These are phyloP conservation scores for Colletotrichum truncatum DNA, from an alignment of 2,329 filamentous ascomycete species.

Conservation along the genomic window DNA sequence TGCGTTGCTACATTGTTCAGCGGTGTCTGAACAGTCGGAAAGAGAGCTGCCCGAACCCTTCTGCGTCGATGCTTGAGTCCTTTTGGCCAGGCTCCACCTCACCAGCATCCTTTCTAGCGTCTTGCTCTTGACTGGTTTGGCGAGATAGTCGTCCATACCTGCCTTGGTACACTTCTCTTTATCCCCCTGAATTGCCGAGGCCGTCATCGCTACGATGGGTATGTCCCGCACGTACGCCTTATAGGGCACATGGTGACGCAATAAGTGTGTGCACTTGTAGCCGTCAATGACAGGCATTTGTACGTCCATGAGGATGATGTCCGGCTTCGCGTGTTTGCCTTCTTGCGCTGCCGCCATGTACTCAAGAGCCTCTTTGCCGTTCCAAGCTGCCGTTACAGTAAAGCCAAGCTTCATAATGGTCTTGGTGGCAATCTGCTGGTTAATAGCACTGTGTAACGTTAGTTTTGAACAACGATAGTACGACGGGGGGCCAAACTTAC, in stretches of 20 bases:
- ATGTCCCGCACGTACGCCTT: slow-evolving; percentile 67
- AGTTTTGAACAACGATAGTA: not conserved
- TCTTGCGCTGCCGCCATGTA: slow-evolving; percentile 68
- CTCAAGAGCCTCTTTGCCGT: slow-evolving; percentile 81
- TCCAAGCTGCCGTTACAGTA: slow-evolving; percentile 76
- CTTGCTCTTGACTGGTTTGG: slow-evolving; percentile 77
- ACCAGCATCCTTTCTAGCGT: slow-evolving; percentile 77
- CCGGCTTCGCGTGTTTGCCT: slow-evolving; percentile 65
- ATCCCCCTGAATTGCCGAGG: slow-evolving; percentile 80
- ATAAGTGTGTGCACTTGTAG: slow-evolving; percentile 78
- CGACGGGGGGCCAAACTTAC: slow-evolving; percentile 51
- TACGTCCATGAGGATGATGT: slow-evolving; percentile 83
- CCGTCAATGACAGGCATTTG: slow-evolving; percentile 83
- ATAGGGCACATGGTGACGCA: slow-evolving; percentile 75
- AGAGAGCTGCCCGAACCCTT: slow-evolving; percentile 32
- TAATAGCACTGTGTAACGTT: slow-evolving; percentile 61
- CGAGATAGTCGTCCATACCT: slow-evolving; percentile 80
- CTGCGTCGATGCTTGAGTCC: slow-evolving; percentile 29
- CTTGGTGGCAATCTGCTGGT: slow-evolving; percentile 80
- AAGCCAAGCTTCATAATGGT: slow-evolving; percentile 80
- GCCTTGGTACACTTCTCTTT: slow-evolving; percentile 77
- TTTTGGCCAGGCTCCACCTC: slow-evolving; percentile 65
- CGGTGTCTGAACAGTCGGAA: slow-evolving; percentile 57
- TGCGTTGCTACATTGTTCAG: slow-evolving; percentile 52
- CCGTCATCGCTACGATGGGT: slow-evolving; percentile 85